Evolutionary conservation across 2,329 filamentous ascomycete genomes (phyloP).

Genomic region (Microdochium bolleyi): DNA sequence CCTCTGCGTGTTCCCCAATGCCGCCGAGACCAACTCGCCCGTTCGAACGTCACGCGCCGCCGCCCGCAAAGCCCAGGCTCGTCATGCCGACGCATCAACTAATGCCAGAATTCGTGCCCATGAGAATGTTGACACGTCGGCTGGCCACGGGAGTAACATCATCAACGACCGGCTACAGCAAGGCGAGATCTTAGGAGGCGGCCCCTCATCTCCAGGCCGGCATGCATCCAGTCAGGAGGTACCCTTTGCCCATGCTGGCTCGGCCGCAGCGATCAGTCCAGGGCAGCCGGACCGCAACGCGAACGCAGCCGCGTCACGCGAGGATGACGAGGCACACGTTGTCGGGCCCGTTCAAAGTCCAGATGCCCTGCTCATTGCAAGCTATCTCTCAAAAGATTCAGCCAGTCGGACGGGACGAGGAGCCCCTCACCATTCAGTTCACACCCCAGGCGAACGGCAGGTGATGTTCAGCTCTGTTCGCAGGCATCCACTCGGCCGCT

Average conservation of each 20-base stretch:
- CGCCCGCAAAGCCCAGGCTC: constrained; percentile 4
- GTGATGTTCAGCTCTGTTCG: constrained; percentile 38
- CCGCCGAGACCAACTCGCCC: constrained; percentile 8
- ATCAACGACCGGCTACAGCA: too few relatives aligned
- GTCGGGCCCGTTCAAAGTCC: constrained; percentile 51
- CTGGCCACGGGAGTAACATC: too few relatives aligned
- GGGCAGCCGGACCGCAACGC: not conserved
- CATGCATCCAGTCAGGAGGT: not conserved
- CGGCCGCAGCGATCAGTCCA: not conserved
- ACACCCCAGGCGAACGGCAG: constrained; percentile 15
- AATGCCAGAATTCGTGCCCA: not conserved
- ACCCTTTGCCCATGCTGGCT: too few relatives aligned
- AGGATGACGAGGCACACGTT: constrained; percentile 39
- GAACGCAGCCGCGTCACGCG: constrained; percentile 15
- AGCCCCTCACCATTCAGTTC: constrained; percentile 20
- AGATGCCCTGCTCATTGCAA: constrained; percentile 53
- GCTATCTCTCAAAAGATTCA: constrained; percentile 47
- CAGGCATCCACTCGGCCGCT: constrained; percentile 34
- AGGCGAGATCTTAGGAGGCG: too few relatives aligned
- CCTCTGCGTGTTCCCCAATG: constrained; percentile 42
- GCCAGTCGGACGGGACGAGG: too few relatives aligned
- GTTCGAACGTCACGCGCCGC: constrained; percentile 8
- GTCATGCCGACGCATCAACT: not conserved
- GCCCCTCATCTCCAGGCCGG: not conserved
- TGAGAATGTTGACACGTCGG: too few relatives aligned